phyloP scores from a whole-genome alignment of 2,329 filamentous ascomycete genomes.

The Sporothrix inflata region DNA sequence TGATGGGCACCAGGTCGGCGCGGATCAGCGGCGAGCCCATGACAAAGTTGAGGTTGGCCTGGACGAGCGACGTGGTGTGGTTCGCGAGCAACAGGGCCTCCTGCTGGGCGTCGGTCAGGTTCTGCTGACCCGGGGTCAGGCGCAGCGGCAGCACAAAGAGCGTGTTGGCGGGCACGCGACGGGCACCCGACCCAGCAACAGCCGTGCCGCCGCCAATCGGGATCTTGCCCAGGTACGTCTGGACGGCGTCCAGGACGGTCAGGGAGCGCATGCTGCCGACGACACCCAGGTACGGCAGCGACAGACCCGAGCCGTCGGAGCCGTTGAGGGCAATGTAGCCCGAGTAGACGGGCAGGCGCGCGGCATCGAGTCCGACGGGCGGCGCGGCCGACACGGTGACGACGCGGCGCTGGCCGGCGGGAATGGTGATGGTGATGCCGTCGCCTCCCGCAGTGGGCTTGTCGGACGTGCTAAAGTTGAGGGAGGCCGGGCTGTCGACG shows the following conservation, averaged over 20 bases:
- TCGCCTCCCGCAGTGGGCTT: constrained; percentile 28
- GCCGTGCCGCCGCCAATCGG: constrained; percentile 28
- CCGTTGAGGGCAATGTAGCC: constrained; percentile 53
- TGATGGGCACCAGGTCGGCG: constrained; percentile 50
- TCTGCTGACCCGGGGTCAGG: constrained; percentile 43
- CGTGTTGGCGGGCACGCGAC: constrained; percentile 40
- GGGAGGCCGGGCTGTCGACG: constrained; percentile 46
- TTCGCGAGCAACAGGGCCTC: constrained; percentile 31
- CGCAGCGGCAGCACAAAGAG: constrained; percentile 48
- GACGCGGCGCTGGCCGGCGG: constrained; percentile 47
- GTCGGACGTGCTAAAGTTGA: constrained; percentile 44
- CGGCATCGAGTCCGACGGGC: constrained; percentile 44
- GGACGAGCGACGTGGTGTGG: constrained; percentile 42
- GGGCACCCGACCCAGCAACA: not conserved
- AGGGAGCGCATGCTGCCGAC: constrained; percentile 33
- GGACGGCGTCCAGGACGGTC: constrained; percentile 29
- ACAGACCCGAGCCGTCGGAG: constrained; percentile 46
- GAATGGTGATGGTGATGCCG: constrained; percentile 48
- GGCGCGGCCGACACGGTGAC: constrained; percentile 52
- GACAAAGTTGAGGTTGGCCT: constrained; percentile 47
- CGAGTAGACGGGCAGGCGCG: constrained; percentile 53
- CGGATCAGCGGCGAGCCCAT: constrained; percentile 52
- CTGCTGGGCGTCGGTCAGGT: constrained; percentile 35
- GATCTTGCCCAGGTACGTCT: constrained; percentile 27
- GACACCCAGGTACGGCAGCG: constrained; percentile 47